Conservation (phyloP, 352 stramenopile species). For the Phytophthora niederhauseri region DNA sequence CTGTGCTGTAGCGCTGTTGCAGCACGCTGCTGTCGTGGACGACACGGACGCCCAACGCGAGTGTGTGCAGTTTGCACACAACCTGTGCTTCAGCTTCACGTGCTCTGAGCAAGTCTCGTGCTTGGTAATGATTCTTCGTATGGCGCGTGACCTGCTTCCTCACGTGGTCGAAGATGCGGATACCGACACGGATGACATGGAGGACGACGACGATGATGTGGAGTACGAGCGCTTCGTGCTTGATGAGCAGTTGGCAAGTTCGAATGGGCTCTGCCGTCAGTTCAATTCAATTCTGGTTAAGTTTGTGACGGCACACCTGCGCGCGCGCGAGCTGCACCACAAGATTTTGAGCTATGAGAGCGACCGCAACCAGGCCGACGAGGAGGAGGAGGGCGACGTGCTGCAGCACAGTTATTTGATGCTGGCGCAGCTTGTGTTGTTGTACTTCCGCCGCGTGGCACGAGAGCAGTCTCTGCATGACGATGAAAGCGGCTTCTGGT, state of each 20-base stretch:
- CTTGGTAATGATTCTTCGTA: conserved; percentile 64
- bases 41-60: conserved; percentile 54
- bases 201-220: conserved; percentile 68
- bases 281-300: conserved; percentile 69
- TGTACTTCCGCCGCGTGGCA: conserved; percentile 86
- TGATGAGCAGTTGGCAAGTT: conserved; percentile 35
- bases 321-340: conserved; percentile 70
- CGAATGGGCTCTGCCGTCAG: conserved; percentile 49
- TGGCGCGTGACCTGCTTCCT: conserved; percentile 66
- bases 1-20: conserved; percentile 60
- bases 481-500: conserved; percentile 62
- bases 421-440: conserved; percentile 75
- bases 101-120: conserved; percentile 62
- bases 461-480: conserved; percentile 69
- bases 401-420: conserved; percentile 85
- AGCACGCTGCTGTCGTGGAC: conserved; percentile 34
- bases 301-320: conserved; percentile 75
- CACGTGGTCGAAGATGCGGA: conserved; percentile 75
- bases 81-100: conserved; percentile 61
- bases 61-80: conserved; percentile 66
- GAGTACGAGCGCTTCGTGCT: conserved; percentile 61
- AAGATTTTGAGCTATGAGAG: conserved; percentile 68
- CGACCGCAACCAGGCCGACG: conserved; percentile 39
- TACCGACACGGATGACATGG: conserved; percentile 74
- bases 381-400: conserved; percentile 47